Conservation (phyloP, 2,329 filamentous ascomycete species). For the Colletotrichum sp. region DNA sequence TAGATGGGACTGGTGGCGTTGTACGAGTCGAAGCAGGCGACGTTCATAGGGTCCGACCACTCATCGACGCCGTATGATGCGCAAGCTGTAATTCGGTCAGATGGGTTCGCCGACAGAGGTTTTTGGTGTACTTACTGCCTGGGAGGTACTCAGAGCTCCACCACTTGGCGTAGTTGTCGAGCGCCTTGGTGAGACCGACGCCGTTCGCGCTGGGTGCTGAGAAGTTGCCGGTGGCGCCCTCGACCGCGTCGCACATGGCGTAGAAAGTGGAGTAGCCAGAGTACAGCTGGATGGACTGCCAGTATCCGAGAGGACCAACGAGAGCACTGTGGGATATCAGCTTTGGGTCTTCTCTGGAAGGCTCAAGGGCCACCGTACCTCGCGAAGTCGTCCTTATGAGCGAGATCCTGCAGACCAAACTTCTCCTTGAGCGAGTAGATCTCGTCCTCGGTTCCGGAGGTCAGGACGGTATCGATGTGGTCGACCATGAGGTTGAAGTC, state of each 20-base stretch:
- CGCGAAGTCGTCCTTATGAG: slow-evolving; percentile 57
- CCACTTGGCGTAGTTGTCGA: slow-evolving; percentile 61
- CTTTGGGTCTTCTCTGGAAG: fast-evolving
- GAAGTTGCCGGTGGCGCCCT: slow-evolving; percentile 25
- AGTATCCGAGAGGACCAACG: slow-evolving; percentile 27
- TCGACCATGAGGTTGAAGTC: slow-evolving; percentile 57
- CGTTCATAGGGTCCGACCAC: slow-evolving; percentile 43
- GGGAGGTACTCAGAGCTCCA: slow-evolving; percentile 50
- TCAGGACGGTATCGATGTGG: slow-evolving; percentile 56
- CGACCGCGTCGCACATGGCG: slow-evolving; percentile 38
- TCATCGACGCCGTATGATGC: slow-evolving; percentile 49
- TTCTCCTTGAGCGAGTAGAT: slow-evolving; percentile 50
- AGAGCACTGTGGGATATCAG: slow-evolving; percentile 25
- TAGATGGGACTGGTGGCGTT: slow-evolving; percentile 53
- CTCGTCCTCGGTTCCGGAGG: slow-evolving; percentile 44
- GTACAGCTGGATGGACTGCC: slow-evolving; percentile 41
- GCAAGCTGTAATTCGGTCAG: slow-evolving; percentile 40
- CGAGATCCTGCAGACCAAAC: slow-evolving; percentile 56
- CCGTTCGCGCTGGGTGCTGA: slow-evolving; percentile 39
- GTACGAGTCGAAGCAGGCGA: slow-evolving; percentile 59
- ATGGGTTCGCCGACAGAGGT: not conserved
- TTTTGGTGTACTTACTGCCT: slow-evolving; percentile 43
- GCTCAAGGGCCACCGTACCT: slow-evolving; percentile 21
- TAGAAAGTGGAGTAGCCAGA: slow-evolving; percentile 39
- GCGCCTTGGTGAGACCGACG: slow-evolving; percentile 58